These are phyloP conservation scores for Ceratocystiopsis minuta DNA, from an alignment of 2,329 filamentous ascomycete genomes.

Conservation along the genomic window DNA sequence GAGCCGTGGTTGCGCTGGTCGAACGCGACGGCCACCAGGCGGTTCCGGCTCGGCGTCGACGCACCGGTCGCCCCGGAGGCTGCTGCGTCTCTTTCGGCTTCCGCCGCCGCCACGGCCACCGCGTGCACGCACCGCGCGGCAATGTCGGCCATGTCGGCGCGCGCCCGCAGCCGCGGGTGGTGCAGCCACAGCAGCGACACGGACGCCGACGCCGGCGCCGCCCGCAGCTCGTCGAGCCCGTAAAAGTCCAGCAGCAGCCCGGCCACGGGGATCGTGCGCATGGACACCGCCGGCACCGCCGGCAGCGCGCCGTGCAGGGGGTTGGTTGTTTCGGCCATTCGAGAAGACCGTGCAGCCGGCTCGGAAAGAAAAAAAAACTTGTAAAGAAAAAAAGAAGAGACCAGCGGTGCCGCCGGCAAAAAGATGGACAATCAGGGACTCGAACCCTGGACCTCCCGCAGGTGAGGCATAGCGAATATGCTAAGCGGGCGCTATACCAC, in stretches of 20 bases:
- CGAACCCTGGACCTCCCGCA: conserved; percentile 8
- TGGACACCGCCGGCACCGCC: conserved; percentile 36
- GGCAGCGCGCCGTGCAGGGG: conserved; percentile 13
- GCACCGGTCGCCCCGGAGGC: conserved; percentile 21
- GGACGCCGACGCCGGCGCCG: conserved; percentile 21
- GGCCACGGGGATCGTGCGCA: conserved; percentile 50
- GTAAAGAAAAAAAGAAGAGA: neutral
- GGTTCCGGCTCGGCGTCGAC: neutral
- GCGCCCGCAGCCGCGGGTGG: conserved; percentile 56
- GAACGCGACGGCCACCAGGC: conserved; percentile 62
- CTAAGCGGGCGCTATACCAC: conserved; percentile 8
- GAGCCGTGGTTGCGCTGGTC: conserved; percentile 88
- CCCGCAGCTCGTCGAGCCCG: conserved; percentile 53
- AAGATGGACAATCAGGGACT: conserved; percentile 6
- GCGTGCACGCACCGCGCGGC: conserved; percentile 50
- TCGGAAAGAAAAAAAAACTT: neutral
- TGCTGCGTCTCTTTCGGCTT: conserved; percentile 8
- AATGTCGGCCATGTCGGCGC: conserved; percentile 57
- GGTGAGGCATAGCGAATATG: conserved; percentile 5
- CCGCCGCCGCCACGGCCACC: conserved; percentile 34
- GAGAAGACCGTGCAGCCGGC: neutral
- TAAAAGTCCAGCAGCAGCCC: conserved; percentile 67
- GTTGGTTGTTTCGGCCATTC: conserved; percentile 6
- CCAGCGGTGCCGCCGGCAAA: too few relatives aligned
- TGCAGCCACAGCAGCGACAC: conserved; percentile 82